Base-by-base conservation (phyloP, 2,329 filamentous ascomycete species). In the Colletotrichum ledebouriae region DNA sequence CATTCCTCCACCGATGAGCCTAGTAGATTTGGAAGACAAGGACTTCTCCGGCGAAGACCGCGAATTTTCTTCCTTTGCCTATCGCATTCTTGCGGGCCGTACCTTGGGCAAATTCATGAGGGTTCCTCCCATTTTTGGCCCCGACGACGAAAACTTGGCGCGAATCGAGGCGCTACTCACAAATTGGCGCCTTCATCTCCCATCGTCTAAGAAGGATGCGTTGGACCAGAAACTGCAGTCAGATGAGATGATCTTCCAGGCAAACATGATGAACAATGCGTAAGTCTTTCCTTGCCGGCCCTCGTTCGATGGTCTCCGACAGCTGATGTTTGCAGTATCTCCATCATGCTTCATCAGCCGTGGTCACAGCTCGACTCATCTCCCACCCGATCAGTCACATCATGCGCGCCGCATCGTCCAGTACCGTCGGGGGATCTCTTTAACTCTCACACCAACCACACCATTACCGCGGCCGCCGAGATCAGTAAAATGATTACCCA, bases 191-290 rank as follows among this genome's bases (percentile, higher is more conserved):
- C 86, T 95, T 55, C 92, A 96, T 73, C 83, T 97, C 0, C 94
- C 94, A 0, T 83, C 86, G 15, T 84, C 84, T 13, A 97, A 97
- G 79, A 85, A 85, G 63, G 87, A 93, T 69, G 84, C 92, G 15
- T 82, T 97, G 60, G 87, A 89, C 67, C 86, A 87, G 70, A 88
- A 91, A 72, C 90, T 93, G 37, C 86, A 89, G 60, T 84, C 94
- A 11, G 94, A 98, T 76, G 93, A 97, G 79, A 91, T 97, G 86
- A 90, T 97, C 79, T 97, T 97, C 80, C 93, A 97, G 77, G 94
- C 93, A 1, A 91, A 93, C 71, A 95, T 97, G 88, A 92, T 97
- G 73, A 86, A 82, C 37, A 81, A 88, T 70, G 85, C 86, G 83
- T 85, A 77, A 74, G 83, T 78, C 11, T n/a, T 20, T 17, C 4